Evolutionary conservation across 192 early-diverging fungal species (phyloP), one percentile per base, ranked within the genome.

Genomic region (Podila minutissima): DNA sequence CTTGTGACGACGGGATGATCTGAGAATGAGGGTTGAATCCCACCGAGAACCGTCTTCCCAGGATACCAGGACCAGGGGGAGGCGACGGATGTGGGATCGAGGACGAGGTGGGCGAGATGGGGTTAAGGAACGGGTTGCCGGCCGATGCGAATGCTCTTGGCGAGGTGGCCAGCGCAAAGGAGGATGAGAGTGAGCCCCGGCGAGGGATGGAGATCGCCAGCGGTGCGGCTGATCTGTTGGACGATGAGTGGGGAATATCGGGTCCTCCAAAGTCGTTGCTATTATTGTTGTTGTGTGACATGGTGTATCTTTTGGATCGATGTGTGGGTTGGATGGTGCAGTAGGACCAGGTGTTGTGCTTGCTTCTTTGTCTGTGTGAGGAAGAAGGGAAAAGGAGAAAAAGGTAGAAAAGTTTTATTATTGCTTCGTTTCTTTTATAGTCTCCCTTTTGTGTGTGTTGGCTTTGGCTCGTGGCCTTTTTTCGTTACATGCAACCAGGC

Each of bases 1-100:
- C 41, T 17, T 46, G 41, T 17, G 41, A 46, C 13, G 41, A 46
- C 12, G 41, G 41, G 41, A 46, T 17, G 13, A 46, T 46, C 41
- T 46, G 41, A 46, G 41, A 17, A 17, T 46, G 41, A 46, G 41
- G 41, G 41, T 46, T 72, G 37, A 79, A 79, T 53, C 61, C 50
- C 24, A 41, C 33, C 0, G 76, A 79, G 66, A 79, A 79, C 5
- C 76, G 64, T 24, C 64, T 61, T 53, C 64, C 48, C 7, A 33
- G 69, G 57, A 78, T 46, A 13, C 41, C 41, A 8, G 11, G 41
- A 17, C 41, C 15, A 46, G 41, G 41, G 3, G 41, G 41, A 46
- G 41, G 12, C 1, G 38, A 41, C 10, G 13, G 7, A 2, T n/a
- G 24, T 17, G 62, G 33, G 33, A 33, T 37, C 35, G 35, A 35